These are phyloP conservation scores for Podospora pseudocomata DNA, from an alignment of 495 filamentous ascomycete genomes.

Conservation along the genomic window DNA sequence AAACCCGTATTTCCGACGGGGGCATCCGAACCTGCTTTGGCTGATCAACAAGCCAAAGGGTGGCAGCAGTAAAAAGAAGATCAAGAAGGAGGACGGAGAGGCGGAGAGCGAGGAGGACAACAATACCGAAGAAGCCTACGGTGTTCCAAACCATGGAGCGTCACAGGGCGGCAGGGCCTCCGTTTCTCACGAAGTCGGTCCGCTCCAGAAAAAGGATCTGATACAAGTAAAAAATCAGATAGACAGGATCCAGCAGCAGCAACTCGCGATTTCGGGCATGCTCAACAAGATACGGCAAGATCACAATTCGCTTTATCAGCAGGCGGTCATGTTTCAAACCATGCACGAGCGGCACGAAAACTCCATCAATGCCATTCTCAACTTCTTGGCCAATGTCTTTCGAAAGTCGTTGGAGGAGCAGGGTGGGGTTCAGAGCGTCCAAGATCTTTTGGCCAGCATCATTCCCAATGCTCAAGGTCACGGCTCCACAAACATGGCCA, in stretches of 20 bases:
- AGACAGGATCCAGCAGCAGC: slow-evolving; percentile 75
- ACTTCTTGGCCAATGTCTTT: slow-evolving; percentile 94
- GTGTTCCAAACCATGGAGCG: slow-evolving; percentile 9
- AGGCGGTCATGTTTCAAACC: slow-evolving; percentile 83
- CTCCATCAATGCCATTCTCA: slow-evolving; percentile 95
- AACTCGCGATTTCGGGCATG: slow-evolving; percentile 73
- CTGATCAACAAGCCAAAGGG: slow-evolving; percentile 95
- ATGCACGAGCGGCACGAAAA: slow-evolving; percentile 94
- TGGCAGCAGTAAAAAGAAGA: slow-evolving; percentile 53
- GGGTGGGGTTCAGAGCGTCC: slow-evolving; percentile 62
- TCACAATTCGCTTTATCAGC: slow-evolving; percentile 83
- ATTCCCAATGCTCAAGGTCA: slow-evolving; percentile 52
- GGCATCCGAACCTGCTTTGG: slow-evolving; percentile 91
- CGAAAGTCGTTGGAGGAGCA: slow-evolving; percentile 62
- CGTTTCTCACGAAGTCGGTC: slow-evolving; percentile 39
- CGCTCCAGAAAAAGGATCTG: slow-evolving; percentile 74
- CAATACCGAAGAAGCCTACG: slow-evolving; percentile 37
- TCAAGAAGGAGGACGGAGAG: slow-evolving; percentile 65
- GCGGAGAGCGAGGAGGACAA: slow-evolving; percentile 68
- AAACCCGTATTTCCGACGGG: slow-evolving; percentile 92
- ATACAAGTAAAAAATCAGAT: slow-evolving; percentile 73
- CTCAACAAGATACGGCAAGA: slow-evolving; percentile 76
- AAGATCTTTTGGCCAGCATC: slow-evolving; percentile 66
- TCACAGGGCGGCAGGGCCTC: slow-evolving; percentile 21
- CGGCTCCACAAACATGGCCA: slow-evolving; percentile 44